Conservation (phyloP, 176 grass and related monocot species). For the Coix lacrymajobi region DNA sequence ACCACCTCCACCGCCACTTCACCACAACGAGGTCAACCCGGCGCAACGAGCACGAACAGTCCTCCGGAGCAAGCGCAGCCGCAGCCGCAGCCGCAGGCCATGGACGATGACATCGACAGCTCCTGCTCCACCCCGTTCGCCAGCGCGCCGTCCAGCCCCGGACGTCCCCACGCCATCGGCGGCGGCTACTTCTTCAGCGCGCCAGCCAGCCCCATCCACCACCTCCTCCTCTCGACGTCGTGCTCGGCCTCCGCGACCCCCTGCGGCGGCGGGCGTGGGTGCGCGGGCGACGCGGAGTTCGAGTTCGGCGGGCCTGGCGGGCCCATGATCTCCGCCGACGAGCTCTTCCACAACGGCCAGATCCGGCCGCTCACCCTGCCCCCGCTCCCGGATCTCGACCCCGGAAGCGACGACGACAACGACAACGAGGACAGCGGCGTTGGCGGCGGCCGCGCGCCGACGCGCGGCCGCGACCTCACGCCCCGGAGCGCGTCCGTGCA, state of each 20-base stretch:
- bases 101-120: conserved; percentile 69
- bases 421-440: too few species aligned
- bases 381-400: conserved; percentile 56
- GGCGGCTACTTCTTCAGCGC: conserved; percentile 82
- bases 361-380: conserved; percentile 85
- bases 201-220: conserved; percentile 95
- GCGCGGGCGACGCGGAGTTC: conserved; percentile 55
- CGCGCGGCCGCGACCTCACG: conserved; percentile 51
- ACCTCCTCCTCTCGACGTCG: conserved; percentile 54
- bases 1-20: conserved; percentile 9
- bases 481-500: conserved; percentile 65
- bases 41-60: not conserved
- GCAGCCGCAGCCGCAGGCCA: not conserved
- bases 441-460: not conserved
- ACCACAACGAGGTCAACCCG: not conserved
- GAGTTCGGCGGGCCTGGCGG: conserved; percentile 58
- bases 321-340: conserved; percentile 89
- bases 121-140: conserved; percentile 76
- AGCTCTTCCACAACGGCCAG: conserved; percentile 94
- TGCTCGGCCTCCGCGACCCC: conserved; percentile 2
- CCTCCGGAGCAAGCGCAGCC: not conserved
- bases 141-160: conserved; percentile 64
- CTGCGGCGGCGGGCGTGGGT: not conserved
- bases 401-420: conserved; percentile 41
- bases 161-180: conserved; percentile 28